phyloP scores from a whole-genome alignment of 345 rosid species.

The Anacardium occidentale region DNA sequence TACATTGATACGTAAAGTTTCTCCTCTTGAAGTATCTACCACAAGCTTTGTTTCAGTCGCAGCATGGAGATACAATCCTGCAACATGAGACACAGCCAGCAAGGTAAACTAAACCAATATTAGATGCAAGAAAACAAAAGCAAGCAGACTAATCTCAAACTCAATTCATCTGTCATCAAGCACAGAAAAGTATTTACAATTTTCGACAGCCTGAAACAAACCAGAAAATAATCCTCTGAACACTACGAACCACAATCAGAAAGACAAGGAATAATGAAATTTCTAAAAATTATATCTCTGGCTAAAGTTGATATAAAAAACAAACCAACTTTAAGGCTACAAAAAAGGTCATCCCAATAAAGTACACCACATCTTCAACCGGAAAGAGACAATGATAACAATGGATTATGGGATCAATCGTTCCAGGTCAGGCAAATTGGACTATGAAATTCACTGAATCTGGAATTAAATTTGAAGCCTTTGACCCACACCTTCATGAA shows the following conservation, averaged over 20 bases:
- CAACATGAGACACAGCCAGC: constrained; percentile 6
- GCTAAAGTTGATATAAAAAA: too few relatives aligned
- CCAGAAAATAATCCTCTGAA: not conserved
- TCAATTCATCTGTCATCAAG: not conserved
- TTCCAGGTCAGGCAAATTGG: too few relatives aligned
- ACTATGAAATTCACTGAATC: too few relatives aligned
- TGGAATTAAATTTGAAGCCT: too few relatives aligned
- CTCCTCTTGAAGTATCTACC: constrained; percentile 97
- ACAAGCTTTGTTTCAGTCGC: constrained; percentile 88
- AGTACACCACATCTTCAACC: too few relatives aligned
- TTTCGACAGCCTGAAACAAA: not conserved
- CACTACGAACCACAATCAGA: not conserved
- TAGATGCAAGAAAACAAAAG: not conserved
- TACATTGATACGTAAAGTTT: constrained; percentile 85
- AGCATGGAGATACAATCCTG: constrained; percentile 79
- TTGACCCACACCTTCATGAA: too few relatives aligned
- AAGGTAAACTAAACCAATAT: not conserved
- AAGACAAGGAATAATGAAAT: not conserved
- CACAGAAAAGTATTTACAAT: not conserved
- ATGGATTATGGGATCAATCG: too few relatives aligned
- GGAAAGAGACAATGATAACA: too few relatives aligned
- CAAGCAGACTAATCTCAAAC: not conserved
- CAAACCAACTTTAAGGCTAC: too few relatives aligned
- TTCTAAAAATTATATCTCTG: too few relatives aligned
- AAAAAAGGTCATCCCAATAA: too few relatives aligned